phyloP scores from a whole-genome alignment of 23 red algal genomes.

The Agarophyton chilense region DNA sequence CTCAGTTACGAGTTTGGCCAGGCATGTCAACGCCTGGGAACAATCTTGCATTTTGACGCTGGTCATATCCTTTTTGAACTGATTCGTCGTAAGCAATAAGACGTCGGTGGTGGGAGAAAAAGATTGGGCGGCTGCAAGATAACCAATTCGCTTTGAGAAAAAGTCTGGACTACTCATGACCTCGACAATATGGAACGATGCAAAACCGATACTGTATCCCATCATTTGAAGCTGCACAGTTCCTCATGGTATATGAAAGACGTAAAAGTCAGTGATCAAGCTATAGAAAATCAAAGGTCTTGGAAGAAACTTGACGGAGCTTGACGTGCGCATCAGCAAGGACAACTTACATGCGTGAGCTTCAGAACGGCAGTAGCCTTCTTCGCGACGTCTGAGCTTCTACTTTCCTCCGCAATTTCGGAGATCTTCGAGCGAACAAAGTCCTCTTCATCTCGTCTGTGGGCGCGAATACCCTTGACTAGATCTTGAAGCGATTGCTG shows the following conservation, averaged over 20 bases:
- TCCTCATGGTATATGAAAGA: not conserved
- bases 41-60: slow-evolving; percentile 76
- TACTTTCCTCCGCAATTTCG: slow-evolving; percentile 78
- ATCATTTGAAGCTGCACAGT: slow-evolving; percentile 83
- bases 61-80: slow-evolving; percentile 95
- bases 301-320: not conserved
- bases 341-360: slow-evolving; percentile 83
- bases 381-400: slow-evolving; percentile 62
- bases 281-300: not conserved
- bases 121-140: slow-evolving; percentile 88
- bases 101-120: slow-evolving; percentile 87
- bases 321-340: not conserved
- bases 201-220: slow-evolving; percentile 55
- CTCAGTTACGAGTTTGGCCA: slow-evolving; percentile 83
- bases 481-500: slow-evolving; percentile 91
- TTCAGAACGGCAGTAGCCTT: slow-evolving; percentile 93
- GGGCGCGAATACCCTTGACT: slow-evolving; percentile 89
- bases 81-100: slow-evolving; percentile 90
- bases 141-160: slow-evolving; percentile 87
- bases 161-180: slow-evolving; percentile 87
- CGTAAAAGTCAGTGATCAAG: not conserved
- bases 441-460: slow-evolving; percentile 86
- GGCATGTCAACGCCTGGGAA: slow-evolving; percentile 83
- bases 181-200: slow-evolving; percentile 89
- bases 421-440: slow-evolving; percentile 68